These are phyloP conservation scores for Diphasiastrum complanatum DNA, from an alignment of 83 land plant genomes.

Conservation along the genomic window DNA sequence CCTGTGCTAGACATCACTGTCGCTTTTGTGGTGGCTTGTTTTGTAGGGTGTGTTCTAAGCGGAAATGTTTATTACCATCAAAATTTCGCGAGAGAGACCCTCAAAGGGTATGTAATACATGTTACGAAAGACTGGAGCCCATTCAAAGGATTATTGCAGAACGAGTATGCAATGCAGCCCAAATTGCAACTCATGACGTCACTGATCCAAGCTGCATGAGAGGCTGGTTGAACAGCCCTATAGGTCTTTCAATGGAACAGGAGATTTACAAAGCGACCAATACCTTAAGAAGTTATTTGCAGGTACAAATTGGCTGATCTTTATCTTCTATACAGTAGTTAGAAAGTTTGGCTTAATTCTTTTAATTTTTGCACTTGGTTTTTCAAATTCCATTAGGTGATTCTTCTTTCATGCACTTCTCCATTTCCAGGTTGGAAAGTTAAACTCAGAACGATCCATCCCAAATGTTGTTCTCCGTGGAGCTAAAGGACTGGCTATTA, in stretches of 20 bases:
- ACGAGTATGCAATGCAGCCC: conserved; percentile 87
- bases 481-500: conserved; percentile 81
- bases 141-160: conserved; percentile 70
- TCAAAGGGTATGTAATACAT: conserved; percentile 90
- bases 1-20: conserved; percentile 90
- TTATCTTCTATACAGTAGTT: not conserved
- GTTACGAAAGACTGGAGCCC: conserved; percentile 74
- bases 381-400: not conserved
- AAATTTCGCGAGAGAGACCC: conserved; percentile 60
- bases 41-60: conserved; percentile 66
- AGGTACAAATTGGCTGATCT: conserved; percentile 59
- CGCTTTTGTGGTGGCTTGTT: conserved; percentile 96
- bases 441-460: conserved; percentile 56
- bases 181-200: conserved; percentile 75
- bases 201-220: conserved; percentile 82
- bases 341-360: not conserved
- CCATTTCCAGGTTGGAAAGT: conserved; percentile 44
- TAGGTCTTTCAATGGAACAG: conserved; percentile 85
- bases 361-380: not conserved
- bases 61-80: conserved; percentile 72
- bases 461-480: conserved; percentile 59
- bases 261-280: conserved; percentile 97
- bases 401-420: not conserved
- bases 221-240: conserved; percentile 89
- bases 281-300: conserved; percentile 54